A percentile compares a stretch with the other conserved stretches of the same genome.
Conservation (phyloP, 345 rosid genomes). For the Pseudoturritis turrita region DNA sequence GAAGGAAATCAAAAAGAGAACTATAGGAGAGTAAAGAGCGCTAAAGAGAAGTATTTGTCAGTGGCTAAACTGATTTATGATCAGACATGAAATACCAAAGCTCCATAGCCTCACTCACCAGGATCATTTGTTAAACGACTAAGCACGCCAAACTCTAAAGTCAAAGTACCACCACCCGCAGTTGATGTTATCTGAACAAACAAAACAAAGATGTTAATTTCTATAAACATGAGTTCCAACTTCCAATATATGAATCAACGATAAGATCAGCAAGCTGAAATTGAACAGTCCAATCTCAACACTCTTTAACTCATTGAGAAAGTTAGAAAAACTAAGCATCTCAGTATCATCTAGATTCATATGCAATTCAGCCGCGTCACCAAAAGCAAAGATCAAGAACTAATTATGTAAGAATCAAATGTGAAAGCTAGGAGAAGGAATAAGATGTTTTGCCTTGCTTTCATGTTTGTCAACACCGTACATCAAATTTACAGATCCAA, state of each 20-base stretch:
- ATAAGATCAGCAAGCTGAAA: background rate
- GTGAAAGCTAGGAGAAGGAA: background rate
- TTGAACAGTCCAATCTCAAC: background rate
- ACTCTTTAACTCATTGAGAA: background rate
- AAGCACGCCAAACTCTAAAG: constrained; percentile 90
- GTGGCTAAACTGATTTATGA: background rate
- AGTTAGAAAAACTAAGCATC: background rate
- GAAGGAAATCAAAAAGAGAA: background rate
- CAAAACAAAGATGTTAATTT: constrained; percentile 17
- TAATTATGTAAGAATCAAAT: background rate
- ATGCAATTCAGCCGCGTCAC: background rate
- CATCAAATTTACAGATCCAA: constrained; percentile 89
- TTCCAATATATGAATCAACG: background rate
- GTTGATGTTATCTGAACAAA: constrained; percentile 87
- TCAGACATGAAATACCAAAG: background rate
- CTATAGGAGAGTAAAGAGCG: background rate
- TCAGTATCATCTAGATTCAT: background rate
- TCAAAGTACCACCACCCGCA: constrained; percentile 98
- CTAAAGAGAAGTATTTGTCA: background rate
- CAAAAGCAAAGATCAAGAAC: constrained; percentile 15
- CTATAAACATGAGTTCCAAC: constrained; percentile 2
- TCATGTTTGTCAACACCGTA: constrained; percentile 94
- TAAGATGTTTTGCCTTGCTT: constrained; percentile 66
- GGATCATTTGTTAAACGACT: constrained; percentile 95
- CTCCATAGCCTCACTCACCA: constrained; percentile 44